Percentiles rank a stretch among this genome's conserved stretches.
These are phyloP conservation scores for Setomelanomma holmii DNA, from an alignment of 2,329 filamentous ascomycete species.

Conservation along the genomic window DNA sequence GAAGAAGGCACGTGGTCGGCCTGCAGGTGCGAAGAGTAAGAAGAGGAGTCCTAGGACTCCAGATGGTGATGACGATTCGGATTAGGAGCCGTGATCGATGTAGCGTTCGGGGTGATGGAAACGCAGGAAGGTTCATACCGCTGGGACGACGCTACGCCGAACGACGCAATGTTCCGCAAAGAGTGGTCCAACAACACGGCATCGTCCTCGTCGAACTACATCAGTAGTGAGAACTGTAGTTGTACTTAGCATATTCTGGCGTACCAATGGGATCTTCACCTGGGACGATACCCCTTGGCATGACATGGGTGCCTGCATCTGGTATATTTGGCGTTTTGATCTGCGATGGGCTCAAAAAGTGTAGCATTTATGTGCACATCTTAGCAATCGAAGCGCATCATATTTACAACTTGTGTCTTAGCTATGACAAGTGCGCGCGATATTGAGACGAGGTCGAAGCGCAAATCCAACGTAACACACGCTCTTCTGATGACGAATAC, in stretches of 20 bases:
- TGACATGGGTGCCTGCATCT: neutral
- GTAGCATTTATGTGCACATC: neutral
- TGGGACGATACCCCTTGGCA: conserved; percentile 19
- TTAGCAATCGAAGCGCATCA: neutral
- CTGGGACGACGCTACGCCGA: neutral
- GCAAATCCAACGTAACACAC: no score
- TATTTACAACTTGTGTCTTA: neutral
- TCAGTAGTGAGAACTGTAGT: no score
- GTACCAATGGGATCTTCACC: neutral
- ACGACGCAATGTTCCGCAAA: conserved; percentile 2
- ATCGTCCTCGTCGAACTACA: no score
- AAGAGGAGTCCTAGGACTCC: conserved; percentile 42
- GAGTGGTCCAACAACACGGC: no score
- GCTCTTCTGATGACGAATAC: no score
- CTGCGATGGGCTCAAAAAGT: neutral
- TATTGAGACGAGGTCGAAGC: no score
- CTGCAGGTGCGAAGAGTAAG: conserved; percentile 27
- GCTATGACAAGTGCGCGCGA: no score
- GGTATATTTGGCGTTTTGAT: conserved; percentile 1
- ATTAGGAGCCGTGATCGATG: conserved; percentile 26
- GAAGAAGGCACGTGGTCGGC: conserved; percentile 41
- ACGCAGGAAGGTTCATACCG: no score
- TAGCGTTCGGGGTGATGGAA: neutral
- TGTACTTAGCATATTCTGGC: neutral
- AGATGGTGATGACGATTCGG: conserved; percentile 37